phyloP scores from a whole-genome alignment of 495 filamentous ascomycete genomes.

The Neurospora sp. region DNA sequence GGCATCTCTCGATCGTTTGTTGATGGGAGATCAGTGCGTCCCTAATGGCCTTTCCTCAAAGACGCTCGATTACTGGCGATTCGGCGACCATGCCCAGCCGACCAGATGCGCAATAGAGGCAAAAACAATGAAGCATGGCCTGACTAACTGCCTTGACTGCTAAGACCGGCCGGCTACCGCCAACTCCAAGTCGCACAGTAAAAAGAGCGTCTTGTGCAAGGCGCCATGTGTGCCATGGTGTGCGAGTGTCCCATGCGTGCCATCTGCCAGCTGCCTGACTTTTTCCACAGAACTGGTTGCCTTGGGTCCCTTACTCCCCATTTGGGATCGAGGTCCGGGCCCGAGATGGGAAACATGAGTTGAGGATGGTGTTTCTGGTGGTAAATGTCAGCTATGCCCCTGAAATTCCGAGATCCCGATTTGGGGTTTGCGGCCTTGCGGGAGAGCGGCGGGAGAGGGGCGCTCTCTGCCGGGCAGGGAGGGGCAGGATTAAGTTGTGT shows the following conservation, averaged over 20 bases:
- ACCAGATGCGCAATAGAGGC: neutral
- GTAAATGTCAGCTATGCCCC: neutral
- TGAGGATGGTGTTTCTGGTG: neutral
- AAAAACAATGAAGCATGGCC: neutral
- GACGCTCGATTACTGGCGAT: neutral
- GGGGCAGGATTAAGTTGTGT: neutral
- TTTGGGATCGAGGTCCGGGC: neutral
- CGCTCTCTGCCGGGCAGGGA: neutral
- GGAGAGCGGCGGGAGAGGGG: neutral
- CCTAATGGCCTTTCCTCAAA: neutral
- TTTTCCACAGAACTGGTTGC: neutral
- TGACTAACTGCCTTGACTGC: neutral
- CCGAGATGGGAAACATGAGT: neutral
- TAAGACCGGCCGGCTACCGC: neutral
- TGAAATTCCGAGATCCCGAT: neutral
- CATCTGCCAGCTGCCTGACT: neutral
- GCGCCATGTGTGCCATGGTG: neutral
- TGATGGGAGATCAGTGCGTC: neutral
- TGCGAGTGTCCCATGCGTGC: neutral
- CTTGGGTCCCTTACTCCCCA: neutral
- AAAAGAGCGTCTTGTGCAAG: neutral
- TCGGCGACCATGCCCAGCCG: neutral
- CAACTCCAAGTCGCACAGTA: neutral
- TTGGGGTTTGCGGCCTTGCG: neutral
- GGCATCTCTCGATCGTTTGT: neutral